A percentile compares a stretch with the other conserved stretches of the same genome.
Evolutionary conservation across 805 yeast genomes (phyloP).

Genomic region (Pichia ethanolica): DNA sequence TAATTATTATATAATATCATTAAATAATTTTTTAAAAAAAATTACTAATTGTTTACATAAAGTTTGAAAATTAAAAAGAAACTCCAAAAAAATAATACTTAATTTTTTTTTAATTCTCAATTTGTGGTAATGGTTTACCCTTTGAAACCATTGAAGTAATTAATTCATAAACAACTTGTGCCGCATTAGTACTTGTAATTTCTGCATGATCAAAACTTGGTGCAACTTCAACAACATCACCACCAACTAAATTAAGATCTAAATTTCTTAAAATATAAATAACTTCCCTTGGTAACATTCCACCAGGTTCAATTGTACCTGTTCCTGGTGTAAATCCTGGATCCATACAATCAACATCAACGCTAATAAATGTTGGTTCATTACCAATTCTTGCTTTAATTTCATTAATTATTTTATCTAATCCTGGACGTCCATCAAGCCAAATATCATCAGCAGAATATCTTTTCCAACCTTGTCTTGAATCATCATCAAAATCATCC

Average conservation of each 20-base stretch:
- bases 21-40: not conserved
- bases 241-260: conserved; percentile 46
- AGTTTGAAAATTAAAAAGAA: too few relatives aligned
- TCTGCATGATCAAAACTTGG: conserved; percentile 62
- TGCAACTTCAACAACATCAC: conserved; percentile 52
- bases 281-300: conserved; percentile 49
- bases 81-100: not conserved
- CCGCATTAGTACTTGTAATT: conserved; percentile 60
- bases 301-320: conserved; percentile 55
- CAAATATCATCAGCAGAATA: conserved; percentile 70
- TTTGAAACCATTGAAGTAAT: conserved; percentile 69
- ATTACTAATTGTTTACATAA: not conserved
- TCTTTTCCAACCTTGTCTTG: conserved; percentile 59
- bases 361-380: conserved; percentile 65
- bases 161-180: conserved; percentile 64
- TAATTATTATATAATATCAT: too few relatives aligned
- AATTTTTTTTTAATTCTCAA: not conserved
- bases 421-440: conserved; percentile 51
- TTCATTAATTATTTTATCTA: conserved; percentile 37
- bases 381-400: conserved; percentile 47
- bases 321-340: conserved; percentile 55
- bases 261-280: conserved; percentile 39
- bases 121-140: conserved; percentile 20
- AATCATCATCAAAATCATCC: conserved; percentile 62
- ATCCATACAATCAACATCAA: conserved; percentile 64